phyloP scores from a whole-genome alignment of 306 rosid genomes.

The Begonia peltatifolia region DNA sequence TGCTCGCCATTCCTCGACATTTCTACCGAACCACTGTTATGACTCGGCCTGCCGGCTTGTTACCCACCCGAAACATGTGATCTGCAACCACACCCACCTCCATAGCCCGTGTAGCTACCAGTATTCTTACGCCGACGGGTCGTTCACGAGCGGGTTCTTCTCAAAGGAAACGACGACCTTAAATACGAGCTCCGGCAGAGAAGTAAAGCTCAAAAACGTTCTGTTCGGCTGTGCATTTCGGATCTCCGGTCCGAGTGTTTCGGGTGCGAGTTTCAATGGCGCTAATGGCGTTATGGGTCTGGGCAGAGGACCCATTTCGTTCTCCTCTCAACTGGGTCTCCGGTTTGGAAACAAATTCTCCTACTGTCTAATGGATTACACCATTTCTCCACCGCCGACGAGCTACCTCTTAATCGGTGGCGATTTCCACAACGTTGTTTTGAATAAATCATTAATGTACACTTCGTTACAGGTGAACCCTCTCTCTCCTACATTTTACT shows the following conservation, averaged over 20 bases:
- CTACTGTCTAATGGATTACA: conserved; percentile 62
- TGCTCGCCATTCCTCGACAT: conserved; percentile 49
- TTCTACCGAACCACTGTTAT: conserved; percentile 53
- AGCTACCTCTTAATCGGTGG: conserved; percentile 53
- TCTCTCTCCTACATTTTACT: conserved; percentile 54
- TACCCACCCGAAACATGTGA: conserved; percentile 22
- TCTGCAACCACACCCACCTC: conserved; percentile 31
- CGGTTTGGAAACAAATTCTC: conserved; percentile 55
- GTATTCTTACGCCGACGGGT: conserved; percentile 59
- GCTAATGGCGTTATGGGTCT: conserved; percentile 76
- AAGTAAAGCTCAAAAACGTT: neutral
- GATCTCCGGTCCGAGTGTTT: conserved; percentile 42
- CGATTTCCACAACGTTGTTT: conserved; percentile 10
- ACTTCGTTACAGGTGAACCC: conserved; percentile 39
- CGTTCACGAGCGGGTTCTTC: conserved; percentile 45
- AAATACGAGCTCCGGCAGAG: conserved; percentile 21
- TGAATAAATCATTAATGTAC: conserved; percentile 15
- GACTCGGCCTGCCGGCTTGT: conserved; percentile 33
- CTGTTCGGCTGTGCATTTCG: conserved; percentile 56
- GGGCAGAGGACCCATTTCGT: conserved; percentile 60
- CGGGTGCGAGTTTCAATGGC: conserved; percentile 43
- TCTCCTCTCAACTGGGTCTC: conserved; percentile 44
- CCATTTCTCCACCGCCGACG: conserved; percentile 54
- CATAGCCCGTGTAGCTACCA: conserved; percentile 54
- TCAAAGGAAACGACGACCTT: conserved; percentile 43